Percentiles rank a stretch among this genome's conserved stretches.
These are phyloP conservation scores for Pichia kluyveri DNA, from an alignment of 805 yeast species.

Conservation along the genomic window DNA sequence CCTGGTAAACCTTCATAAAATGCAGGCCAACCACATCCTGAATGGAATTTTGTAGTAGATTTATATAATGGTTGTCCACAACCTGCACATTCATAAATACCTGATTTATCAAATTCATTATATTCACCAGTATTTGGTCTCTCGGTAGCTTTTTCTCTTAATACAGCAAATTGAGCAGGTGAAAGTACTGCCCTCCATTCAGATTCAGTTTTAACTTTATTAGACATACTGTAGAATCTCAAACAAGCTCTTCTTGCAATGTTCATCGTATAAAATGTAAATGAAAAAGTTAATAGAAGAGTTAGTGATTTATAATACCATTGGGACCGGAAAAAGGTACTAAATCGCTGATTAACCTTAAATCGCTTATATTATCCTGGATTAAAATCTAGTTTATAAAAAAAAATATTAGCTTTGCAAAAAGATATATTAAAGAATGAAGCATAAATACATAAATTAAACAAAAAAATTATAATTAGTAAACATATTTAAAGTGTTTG, in stretches of 20 bases:
- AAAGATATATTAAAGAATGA: no score
- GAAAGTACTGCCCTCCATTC: constrained; percentile 78
- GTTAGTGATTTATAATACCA: no score
- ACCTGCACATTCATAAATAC: constrained; percentile 78
- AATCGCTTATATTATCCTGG: no score
- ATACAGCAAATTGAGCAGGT: constrained; percentile 69
- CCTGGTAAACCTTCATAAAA: constrained; percentile 87
- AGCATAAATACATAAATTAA: no score
- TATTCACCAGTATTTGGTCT: constrained; percentile 59
- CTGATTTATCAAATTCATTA: constrained; percentile 38
- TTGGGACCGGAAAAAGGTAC: no score
- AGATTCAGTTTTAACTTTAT: constrained; percentile 26
- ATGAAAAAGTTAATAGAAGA: no score
- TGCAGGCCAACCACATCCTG: constrained; percentile 98
- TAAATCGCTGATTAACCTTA: no score
- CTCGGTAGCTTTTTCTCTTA: constrained; percentile 70
- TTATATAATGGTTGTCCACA: constrained; percentile 75
- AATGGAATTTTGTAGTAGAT: constrained; percentile 72
- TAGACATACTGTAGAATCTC: neutral
- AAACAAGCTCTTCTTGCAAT: neutral
- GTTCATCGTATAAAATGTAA: neutral
- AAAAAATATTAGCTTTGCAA: no score
- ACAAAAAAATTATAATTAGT: neutral
- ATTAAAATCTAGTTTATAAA: no score
- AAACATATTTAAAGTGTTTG: constrained; percentile 19